Evolutionary conservation across 257 asterid genomes (phyloP).

Genomic region (Solanum corneliomulleri): DNA sequence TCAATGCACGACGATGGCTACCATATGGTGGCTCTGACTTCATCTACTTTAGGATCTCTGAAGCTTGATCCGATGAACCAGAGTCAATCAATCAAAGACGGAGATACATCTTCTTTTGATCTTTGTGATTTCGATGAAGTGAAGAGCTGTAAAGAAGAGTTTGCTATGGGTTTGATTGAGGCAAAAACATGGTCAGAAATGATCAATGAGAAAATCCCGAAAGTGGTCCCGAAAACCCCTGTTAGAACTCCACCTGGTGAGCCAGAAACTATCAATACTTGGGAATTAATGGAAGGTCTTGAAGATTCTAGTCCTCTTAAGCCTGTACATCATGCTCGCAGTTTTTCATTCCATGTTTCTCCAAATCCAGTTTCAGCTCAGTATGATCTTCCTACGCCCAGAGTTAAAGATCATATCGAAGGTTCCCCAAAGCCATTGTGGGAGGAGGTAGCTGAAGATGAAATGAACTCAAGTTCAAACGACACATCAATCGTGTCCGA

Average conservation of each 20-base stretch:
- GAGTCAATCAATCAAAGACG: not conserved
- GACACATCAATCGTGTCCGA: constrained; percentile 44
- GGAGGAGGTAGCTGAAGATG: constrained; percentile 30
- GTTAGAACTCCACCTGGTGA: constrained; percentile 52
- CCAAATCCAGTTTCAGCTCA: not conserved
- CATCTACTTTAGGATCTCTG: constrained; percentile 76
- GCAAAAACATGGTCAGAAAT: constrained; percentile 71
- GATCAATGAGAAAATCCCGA: constrained; percentile 55
- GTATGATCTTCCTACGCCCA: constrained; percentile 43
- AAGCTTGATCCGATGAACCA: constrained; percentile 49
- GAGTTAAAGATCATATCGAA: constrained; percentile 18
- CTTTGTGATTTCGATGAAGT: not conserved
- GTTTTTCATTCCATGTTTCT: constrained; percentile 57
- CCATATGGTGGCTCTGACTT: constrained; percentile 69
- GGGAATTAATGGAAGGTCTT: constrained; percentile 75
- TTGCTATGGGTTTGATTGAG: constrained; percentile 63
- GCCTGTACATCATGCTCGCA: constrained; percentile 31
- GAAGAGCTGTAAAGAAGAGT: constrained; percentile 33
- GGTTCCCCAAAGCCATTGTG: constrained; percentile 29
- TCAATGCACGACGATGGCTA: constrained; percentile 51
- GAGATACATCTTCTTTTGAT: constrained; percentile 4
- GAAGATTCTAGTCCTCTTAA: constrained; percentile 45
- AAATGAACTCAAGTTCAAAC: constrained; percentile 40
- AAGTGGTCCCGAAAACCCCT: constrained; percentile 43
- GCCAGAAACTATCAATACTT: constrained; percentile 58